Base-by-base conservation (phyloP, 2,329 filamentous ascomycete species). In the Zymoseptoria tritici region DNA sequence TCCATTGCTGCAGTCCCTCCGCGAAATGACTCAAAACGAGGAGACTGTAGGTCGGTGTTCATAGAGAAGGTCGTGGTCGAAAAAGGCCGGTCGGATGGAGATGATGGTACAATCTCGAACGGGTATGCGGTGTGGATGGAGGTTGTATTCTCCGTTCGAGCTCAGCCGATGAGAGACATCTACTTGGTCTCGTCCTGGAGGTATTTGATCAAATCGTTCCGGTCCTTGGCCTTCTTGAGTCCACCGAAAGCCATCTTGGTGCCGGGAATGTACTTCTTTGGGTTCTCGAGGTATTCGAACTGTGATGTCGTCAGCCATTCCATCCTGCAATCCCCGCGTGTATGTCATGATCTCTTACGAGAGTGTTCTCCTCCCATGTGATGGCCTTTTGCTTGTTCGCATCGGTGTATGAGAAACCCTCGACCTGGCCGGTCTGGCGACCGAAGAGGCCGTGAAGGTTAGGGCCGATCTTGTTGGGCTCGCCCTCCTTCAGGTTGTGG, bases 161-260 rank as follows among this genome's bases (percentile, higher is more conserved):
- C 21, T 21, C 11, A 49, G 16, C 13, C 36, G 16, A 46, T 4
- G 36, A 46, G 36, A 16, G 16, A 26, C 74, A 72, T 82, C 80
- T 90, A 91, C 79, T 81, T 80, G 73, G 86, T 90, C 72, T 84
- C 77, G 66, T 89, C 81, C 78, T 84, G 82, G 75, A 91, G 83
- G 85, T 79, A 89, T 74, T 91, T 91, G 86, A 99, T 96, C 74
- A 99, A 84, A 80, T 99, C 93, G 79, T 97, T 96, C 79, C 94
- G 86, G 83, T 97, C 94, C 90, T 97, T 97, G 76, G 86, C 85
- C 90, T 99, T 99, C 92, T 99, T 99, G 76, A 99, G 86, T 79
- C 94, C 94, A 82, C 94, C 94, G 77, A 97, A 99, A 73, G 94
- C 94, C 94, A 99, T 99, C 91, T 97, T 99, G 83, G 94, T 99